Conservation (phyloP, 352 stramenopile species). For the Phytophthora quininea region DNA sequence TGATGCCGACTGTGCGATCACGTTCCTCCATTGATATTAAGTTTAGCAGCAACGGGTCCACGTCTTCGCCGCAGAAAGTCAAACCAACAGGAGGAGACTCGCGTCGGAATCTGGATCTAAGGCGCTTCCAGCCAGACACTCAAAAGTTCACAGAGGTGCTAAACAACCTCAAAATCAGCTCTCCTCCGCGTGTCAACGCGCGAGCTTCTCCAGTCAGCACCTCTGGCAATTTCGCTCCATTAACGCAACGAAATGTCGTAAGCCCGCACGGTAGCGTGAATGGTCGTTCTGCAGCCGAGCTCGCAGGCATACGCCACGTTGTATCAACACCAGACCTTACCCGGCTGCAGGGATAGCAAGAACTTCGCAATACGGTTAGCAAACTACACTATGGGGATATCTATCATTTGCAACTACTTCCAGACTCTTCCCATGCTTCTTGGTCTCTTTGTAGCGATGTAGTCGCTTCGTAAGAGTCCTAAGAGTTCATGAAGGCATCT, state of each 20-base stretch:
- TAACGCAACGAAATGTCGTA: constrained; percentile 28
- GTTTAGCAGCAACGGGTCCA: constrained; percentile 24
- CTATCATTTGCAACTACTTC: not conserved
- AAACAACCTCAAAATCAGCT: constrained; percentile 68
- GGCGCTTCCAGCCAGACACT: constrained; percentile 76
- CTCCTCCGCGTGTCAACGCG: constrained; percentile 39
- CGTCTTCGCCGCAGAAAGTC: constrained; percentile 13
- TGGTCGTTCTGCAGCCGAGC: constrained; percentile 37
- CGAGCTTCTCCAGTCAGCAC: constrained; percentile 13
- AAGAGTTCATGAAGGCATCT: too few species aligned
- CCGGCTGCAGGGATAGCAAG: constrained; percentile 42
- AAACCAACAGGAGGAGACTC: constrained; percentile 28
- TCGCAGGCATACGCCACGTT: constrained; percentile 61
- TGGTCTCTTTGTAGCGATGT: too few species aligned
- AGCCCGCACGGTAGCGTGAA: constrained; percentile 26
- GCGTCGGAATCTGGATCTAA: constrained; percentile 64
- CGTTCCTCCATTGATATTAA: constrained; percentile 39
- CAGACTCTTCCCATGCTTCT: too few species aligned
- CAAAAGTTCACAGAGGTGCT: constrained; percentile 82
- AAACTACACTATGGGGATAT: not conserved
- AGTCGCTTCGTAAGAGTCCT: too few species aligned
- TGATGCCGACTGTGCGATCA: constrained; percentile 32
- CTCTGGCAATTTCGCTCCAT: constrained; percentile 36
- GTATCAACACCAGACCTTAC: constrained; percentile 66
- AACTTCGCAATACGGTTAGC: not conserved